A percentile compares a stretch with the other conserved stretches of the same genome.
Conservation (phyloP, 208 protist genomes). For the Sergeia podlipaevii region DNA sequence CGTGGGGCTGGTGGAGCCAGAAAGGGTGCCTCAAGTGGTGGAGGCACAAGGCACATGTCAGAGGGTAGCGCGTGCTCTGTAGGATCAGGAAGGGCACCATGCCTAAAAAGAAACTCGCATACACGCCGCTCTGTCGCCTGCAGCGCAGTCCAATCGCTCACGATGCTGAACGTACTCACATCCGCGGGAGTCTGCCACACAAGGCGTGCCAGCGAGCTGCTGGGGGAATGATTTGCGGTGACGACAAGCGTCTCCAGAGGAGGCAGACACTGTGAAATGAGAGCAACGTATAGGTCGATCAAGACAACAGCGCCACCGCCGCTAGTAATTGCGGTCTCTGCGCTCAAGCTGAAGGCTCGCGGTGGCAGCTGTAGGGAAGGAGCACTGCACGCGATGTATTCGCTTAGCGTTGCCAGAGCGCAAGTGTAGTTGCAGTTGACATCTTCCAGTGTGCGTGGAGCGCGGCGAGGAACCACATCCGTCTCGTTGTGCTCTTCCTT, state of each 20-base stretch:
- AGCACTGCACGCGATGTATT: too few relatives aligned
- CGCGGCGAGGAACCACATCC: slow-evolving; percentile 12
- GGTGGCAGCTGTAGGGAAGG: not conserved
- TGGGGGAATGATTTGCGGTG: not conserved
- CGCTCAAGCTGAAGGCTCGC: slow-evolving; percentile 4
- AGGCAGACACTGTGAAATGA: slow-evolving; percentile 46
- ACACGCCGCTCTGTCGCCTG: slow-evolving; percentile 33
- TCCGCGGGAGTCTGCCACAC: slow-evolving; percentile 38
- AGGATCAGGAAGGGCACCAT: slow-evolving; percentile 50
- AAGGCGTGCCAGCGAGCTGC: slow-evolving; percentile 19
- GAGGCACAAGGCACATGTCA: slow-evolving; percentile 52
- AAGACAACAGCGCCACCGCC: slow-evolving; percentile 23
- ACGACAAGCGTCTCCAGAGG: slow-evolving; percentile 22
- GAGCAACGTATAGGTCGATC: slow-evolving; percentile 35
- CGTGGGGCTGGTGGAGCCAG: slow-evolving; percentile 30
- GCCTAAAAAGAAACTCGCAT: slow-evolving; percentile 42
- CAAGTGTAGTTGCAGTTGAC: slow-evolving; percentile 44
- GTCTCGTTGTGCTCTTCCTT: slow-evolving; percentile 2
- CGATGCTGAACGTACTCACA: not conserved
- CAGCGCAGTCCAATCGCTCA: slow-evolving; percentile 10
- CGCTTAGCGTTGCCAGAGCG: slow-evolving; percentile 14
- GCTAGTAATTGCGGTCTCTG: not conserved
- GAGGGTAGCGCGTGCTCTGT: slow-evolving; percentile 41
- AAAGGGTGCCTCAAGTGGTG: slow-evolving; percentile 43
- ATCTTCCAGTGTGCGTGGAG: slow-evolving; percentile 36